Percentiles rank a stretch among this genome's conserved stretches.
Conservation (phyloP, 208 protist genomes). For the Trypanosoma vivax region DNA sequence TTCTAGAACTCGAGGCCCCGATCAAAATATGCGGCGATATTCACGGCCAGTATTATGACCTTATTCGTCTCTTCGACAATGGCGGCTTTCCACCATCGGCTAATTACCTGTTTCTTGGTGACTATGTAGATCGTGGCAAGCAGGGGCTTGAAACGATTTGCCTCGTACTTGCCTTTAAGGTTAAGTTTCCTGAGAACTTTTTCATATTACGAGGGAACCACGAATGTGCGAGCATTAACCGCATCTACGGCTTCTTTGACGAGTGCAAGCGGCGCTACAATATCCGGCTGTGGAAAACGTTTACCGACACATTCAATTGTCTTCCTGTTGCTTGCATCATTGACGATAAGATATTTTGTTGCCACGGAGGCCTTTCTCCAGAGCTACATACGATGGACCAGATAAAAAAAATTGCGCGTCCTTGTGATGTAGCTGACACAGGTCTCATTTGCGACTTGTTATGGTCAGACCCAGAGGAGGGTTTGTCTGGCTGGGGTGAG, state of each 20-base stretch:
- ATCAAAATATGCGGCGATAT: constrained; percentile 97
- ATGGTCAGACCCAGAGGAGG: constrained; percentile 99
- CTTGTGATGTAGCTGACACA: constrained; percentile 98
- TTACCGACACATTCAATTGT: constrained; percentile 99
- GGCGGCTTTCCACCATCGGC: constrained; percentile 97
- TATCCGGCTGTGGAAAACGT: constrained; percentile 98
- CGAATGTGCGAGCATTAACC: constrained; percentile 99
- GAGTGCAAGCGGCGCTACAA: constrained; percentile 99
- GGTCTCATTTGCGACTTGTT: constrained; percentile 99
- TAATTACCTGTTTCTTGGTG: constrained; percentile 99
- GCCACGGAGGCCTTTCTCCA: constrained; percentile 97
- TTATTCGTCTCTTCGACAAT: constrained; percentile 99
- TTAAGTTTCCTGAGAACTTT: constrained; percentile 99
- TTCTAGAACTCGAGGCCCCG: constrained; percentile 89
- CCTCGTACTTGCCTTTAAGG: constrained; percentile 97
- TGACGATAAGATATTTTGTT: constrained; percentile 99
- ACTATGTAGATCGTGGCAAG: constrained; percentile 99
- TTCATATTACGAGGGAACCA: constrained; percentile 99
- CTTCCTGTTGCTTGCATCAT: constrained; percentile 98
- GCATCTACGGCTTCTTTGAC: constrained; percentile 99
- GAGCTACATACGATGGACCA: constrained; percentile 95
- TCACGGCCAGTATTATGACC: constrained; percentile 99
- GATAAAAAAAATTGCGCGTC: constrained; percentile 94
- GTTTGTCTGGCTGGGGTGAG: constrained; percentile 85
- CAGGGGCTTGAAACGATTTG: constrained; percentile 98